Evolutionary conservation across 2,329 filamentous ascomycete genomes (phyloP), one percentile per base, ranked within the genome.

Genomic region (Fusarium burgessii): DNA sequence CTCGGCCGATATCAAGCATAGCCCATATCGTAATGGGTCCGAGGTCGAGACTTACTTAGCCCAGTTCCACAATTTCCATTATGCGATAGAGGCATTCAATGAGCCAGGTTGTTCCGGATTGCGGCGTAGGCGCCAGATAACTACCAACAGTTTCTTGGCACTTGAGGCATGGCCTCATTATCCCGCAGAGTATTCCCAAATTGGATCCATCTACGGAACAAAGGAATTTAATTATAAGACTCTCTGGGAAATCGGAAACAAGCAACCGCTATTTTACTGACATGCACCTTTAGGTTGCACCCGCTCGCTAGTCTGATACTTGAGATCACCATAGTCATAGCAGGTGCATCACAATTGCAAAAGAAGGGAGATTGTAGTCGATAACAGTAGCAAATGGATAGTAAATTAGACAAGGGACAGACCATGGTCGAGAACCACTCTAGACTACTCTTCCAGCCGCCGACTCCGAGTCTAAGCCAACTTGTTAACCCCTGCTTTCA

Each of bases 91-190:
- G 35, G 36, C 25, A 43, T 58, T 54, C 29, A 43, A 29, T 41
- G 38, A 38, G 25, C 40, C 23, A 55, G 95, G 72, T 92, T 87
- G 9, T 90, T 85, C 46, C 36, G 96, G 38, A 38, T 49, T 65
- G 43, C 51, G 62, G 60, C 60, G 81, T 3, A 96, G 61, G 41
- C 73, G 75, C 0, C 20, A 36, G 40, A 15, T 60, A n/a, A 12
- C 38, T 35, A 54, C 54, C 54, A 57, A 47, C 42, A 27, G 23
- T 14, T 38, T 60, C 55, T 61, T 66, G 62, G 47, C 55, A 40
- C 27, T 38, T 23, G 8, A 27, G 33, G 18, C 3, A 43, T 54
- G 40, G 29, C 32, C 33, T 50, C 27, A 25, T 55, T 27, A 32
- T 35, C 7, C 15, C 32, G 35, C 61, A 49, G 46, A 32, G 14